Evolutionary conservation across 345 rosid species (phyloP).

Genomic region (Hirschfeldia incana): DNA sequence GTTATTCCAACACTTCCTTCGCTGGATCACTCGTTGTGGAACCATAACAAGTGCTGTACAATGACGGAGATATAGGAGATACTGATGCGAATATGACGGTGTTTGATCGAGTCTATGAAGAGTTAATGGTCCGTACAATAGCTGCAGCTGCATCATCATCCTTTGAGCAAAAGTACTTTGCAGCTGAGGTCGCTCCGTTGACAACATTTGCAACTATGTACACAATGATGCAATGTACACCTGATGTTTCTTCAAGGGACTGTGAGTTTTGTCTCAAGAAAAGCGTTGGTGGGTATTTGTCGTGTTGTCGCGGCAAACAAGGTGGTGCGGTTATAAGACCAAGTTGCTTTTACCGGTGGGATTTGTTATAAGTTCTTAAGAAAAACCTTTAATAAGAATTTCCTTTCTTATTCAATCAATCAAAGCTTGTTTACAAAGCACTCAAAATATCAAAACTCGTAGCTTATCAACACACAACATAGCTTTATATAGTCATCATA

Average conservation of each 20-base stretch:
- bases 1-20: conserved; percentile 44
- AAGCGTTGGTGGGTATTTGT: conserved; percentile 6
- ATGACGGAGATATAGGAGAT: not conserved
- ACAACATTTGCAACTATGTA: conserved; percentile 1
- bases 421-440: too few relatives aligned
- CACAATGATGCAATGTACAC: conserved; percentile 24
- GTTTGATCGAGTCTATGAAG: conserved; percentile 17
- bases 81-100: not conserved
- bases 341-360: conserved; percentile 34
- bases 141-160: conserved; percentile 19
- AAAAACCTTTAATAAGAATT: too few relatives aligned
- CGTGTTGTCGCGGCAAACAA: conserved; percentile 10
- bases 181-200: conserved; percentile 29
- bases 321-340: conserved; percentile 29
- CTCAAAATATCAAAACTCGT: too few relatives aligned
- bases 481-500: too few relatives aligned
- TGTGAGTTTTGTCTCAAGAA: conserved; percentile 10
- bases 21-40: conserved; percentile 21
- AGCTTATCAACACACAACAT: too few relatives aligned
- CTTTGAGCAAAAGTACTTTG: conserved; percentile 12
- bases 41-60: not conserved
- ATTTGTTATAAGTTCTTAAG: not conserved
- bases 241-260: conserved; percentile 16
- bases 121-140: conserved; percentile 14
- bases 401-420: too few relatives aligned